Evolutionary conservation across 139 green algal genomes (phyloP), one percentile per base, ranked within the genome.

Genomic region (Micromonas commoda): DNA sequence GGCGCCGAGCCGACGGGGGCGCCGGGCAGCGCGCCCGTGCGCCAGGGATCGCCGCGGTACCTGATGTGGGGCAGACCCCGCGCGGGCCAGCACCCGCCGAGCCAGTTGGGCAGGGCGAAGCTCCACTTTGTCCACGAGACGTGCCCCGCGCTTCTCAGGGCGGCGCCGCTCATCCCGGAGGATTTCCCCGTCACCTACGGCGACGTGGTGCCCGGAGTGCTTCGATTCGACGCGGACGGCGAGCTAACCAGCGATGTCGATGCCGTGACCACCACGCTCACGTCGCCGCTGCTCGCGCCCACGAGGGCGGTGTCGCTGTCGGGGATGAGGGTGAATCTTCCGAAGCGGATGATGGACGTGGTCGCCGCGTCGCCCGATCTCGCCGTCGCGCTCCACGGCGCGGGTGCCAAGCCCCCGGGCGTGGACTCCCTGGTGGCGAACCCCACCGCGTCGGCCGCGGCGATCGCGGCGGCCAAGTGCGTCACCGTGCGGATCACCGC

Each of bases 141-240:
- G 4, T 90, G 85, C 74, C 86, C 86, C 29, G 80, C 82, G 71
- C 80, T 88, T 57, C 72, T 79, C 16, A 71, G 80, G 9, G 86
- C 80, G 71, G 84, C 78, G 23, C 78, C 85, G 0, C 81, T 92
- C 69, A 51, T 91, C 24, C 85, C 86, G 0, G 80, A 85, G 33
- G 75, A 92, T 82, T 92, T 85, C 78, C 78, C 90, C 53, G 77
- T 92, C 0, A 82, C 82, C 26, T 85, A 87, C 84, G 69, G 63
- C 21, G 81, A 85, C 54, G 35, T 83, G 13, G 69, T 87, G 29
- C 83, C 83, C 3, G 83, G 83, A 28, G 61, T 87, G 32, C 61
- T 80, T 20, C 81, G 81, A 67, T 85, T 85, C 64, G 79, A 86
- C 67, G 66, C 38, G 1, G 26, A 57, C 19, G 81, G 81, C 4